A percentile compares a stretch with the other conserved stretches of the same genome.
phyloP scores from a whole-genome alignment of 768 basidiomycete genomes.

The Terana coerulea region DNA sequence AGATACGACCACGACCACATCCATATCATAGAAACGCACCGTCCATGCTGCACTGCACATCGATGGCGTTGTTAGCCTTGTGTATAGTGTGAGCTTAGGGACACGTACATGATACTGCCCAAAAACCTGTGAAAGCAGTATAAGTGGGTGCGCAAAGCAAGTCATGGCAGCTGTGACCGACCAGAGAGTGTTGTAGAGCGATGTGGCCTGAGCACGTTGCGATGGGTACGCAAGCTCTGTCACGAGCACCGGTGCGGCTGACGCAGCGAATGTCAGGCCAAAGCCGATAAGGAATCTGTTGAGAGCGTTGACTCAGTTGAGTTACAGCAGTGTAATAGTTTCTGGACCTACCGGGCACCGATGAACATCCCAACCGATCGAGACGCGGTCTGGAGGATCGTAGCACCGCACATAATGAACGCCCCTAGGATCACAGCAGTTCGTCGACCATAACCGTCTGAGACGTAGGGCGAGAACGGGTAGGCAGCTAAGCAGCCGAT shows the following conservation, averaged over 20 bases:
- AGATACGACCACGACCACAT: neutral
- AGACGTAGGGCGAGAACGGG: conserved; percentile 37
- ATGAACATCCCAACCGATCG: conserved; percentile 42
- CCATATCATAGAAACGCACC: conserved; percentile 4
- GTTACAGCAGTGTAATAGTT: neutral
- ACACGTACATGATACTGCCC: conserved; percentile 32
- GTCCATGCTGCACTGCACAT: conserved; percentile 25
- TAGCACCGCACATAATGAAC: conserved; percentile 35
- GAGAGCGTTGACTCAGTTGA: neutral
- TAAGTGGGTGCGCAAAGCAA: neutral
- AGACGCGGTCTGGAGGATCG: conserved; percentile 35
- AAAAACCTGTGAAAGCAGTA: conserved; percentile 23
- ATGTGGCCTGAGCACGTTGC: conserved; percentile 42
- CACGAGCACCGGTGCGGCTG: conserved; percentile 45
- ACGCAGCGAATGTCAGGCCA: conserved; percentile 37
- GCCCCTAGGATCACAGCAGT: conserved; percentile 36
- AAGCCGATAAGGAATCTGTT: conserved; percentile 38
- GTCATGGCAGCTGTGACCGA: conserved; percentile 14
- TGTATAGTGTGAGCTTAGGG: neutral
- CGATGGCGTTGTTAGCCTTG: neutral
- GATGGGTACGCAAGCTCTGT: conserved; percentile 49
- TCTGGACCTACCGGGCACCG: conserved; percentile 32
- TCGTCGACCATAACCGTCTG: conserved; percentile 38
- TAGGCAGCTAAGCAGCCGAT: conserved; percentile 36
- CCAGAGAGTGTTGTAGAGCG: conserved; percentile 43